These are phyloP conservation scores for Avena eriantha DNA, from an alignment of 176 grass and related monocot genomes.

Conservation along the genomic window DNA sequence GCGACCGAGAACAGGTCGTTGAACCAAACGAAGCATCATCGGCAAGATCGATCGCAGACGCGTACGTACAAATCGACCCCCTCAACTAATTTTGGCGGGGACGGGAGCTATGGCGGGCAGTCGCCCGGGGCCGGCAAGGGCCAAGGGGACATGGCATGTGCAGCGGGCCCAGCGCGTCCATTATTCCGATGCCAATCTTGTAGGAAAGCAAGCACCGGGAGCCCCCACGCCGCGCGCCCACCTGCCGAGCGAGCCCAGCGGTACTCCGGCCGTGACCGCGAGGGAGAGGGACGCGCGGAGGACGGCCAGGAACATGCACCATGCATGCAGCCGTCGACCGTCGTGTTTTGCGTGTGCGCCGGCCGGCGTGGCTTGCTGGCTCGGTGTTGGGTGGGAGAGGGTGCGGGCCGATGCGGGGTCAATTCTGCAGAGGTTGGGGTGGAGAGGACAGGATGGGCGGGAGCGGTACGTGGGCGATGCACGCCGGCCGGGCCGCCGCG, in stretches of 20 bases:
- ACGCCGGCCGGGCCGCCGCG: neutral
- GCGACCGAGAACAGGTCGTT: neutral
- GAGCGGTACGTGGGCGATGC: neutral
- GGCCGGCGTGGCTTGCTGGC: conserved; percentile 25
- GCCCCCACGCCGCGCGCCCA: conserved; percentile 34
- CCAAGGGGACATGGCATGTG: conserved; percentile 52
- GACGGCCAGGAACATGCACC: neutral
- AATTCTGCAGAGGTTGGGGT: conserved; percentile 35
- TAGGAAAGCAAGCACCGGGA: conserved; percentile 46
- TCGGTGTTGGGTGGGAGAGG: conserved; percentile 45
- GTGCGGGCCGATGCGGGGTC: conserved; percentile 39
- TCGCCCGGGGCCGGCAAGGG: neutral
- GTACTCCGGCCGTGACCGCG: neutral
- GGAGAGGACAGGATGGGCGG: neutral
- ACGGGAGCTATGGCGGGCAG: too few relatives aligned
- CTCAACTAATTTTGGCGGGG: conserved; percentile 36
- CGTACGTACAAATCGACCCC: neutral
- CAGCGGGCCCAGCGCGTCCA: conserved; percentile 22
- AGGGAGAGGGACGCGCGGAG: conserved; percentile 5
- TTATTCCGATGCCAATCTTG: conserved; percentile 55
- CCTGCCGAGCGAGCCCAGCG: conserved; percentile 26
- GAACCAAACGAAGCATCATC: neutral
- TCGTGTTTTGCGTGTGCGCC: neutral
- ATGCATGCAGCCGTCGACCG: neutral
- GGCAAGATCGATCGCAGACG: neutral